These are phyloP conservation scores for Trypethelium eluteriae DNA, from an alignment of 495 filamentous ascomycete species.

Conservation along the genomic window DNA sequence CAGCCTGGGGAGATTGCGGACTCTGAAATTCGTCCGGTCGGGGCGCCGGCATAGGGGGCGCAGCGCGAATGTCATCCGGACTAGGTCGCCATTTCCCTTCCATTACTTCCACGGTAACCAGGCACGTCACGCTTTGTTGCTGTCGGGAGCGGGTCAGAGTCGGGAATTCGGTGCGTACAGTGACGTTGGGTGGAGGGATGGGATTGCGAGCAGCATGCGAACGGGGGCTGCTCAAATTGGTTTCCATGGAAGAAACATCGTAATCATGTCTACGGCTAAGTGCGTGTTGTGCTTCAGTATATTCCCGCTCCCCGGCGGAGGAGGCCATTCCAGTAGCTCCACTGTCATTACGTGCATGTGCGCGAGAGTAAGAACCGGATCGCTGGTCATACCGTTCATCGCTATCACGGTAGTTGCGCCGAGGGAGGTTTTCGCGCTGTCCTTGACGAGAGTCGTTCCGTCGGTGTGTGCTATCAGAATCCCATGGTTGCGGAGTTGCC, in stretches of 20 bases:
- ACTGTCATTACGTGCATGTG: slow-evolving; percentile 62
- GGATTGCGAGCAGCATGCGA: slow-evolving; percentile 68
- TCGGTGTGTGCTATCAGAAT: slow-evolving; percentile 44
- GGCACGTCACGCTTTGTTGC: slow-evolving; percentile 89
- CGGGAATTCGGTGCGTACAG: slow-evolving; percentile 92
- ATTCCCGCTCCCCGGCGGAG: slow-evolving; percentile 43
- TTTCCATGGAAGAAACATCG: slow-evolving; percentile 94
- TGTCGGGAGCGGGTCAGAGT: slow-evolving; percentile 86
- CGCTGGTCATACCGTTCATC: slow-evolving; percentile 25
- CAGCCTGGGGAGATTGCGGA: slow-evolving; percentile 1
- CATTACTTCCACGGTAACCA: slow-evolving; percentile 89
- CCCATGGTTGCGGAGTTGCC: slow-evolving; percentile 55
- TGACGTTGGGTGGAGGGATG: slow-evolving; percentile 83
- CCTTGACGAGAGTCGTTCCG: slow-evolving; percentile 29
- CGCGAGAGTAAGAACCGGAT: slow-evolving; percentile 26
- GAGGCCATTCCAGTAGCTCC: slow-evolving; percentile 64
- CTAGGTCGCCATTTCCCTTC: slow-evolving; percentile 87
- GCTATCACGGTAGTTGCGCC: slow-evolving; percentile 12
- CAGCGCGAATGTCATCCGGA: slow-evolving; percentile 68
- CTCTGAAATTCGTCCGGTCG: slow-evolving; percentile 21
- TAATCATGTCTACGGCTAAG: slow-evolving; percentile 73
- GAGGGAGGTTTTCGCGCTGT: neutral
- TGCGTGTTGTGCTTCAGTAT: slow-evolving; percentile 51
- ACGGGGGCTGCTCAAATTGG: slow-evolving; percentile 67
- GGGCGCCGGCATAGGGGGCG: slow-evolving; percentile 51